These are phyloP conservation scores for Scutellaria baicalensis DNA, from an alignment of 257 asterid genomes.

Conservation along the genomic window DNA sequence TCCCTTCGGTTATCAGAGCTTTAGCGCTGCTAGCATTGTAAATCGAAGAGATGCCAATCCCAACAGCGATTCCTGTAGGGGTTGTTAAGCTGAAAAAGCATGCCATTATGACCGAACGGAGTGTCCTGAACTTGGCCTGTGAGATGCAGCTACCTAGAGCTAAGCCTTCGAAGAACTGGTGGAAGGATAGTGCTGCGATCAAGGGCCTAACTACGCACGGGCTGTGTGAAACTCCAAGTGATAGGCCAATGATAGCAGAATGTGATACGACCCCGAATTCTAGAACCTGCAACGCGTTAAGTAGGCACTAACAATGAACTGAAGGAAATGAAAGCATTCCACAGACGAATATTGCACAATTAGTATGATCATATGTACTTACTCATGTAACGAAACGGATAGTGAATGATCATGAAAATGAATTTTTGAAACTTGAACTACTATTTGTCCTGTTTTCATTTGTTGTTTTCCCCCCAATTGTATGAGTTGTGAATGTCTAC, in stretches of 20 bases:
- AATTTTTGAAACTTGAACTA: no score
- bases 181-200: constrained; percentile 73
- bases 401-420: no score
- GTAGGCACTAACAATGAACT: background rate
- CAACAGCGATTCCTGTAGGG: constrained; percentile 59
- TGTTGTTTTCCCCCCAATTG: no score
- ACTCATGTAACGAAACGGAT: background rate
- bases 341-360: background rate
- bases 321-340: background rate
- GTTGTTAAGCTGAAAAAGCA: constrained; percentile 67
- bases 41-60: constrained; percentile 48
- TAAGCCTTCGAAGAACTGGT: constrained; percentile 81
- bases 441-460: no score
- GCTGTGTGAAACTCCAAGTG: constrained; percentile 77
- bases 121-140: constrained; percentile 48
- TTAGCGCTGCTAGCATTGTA: constrained; percentile 64
- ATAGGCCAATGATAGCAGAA: constrained; percentile 71
- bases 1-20: constrained; percentile 61
- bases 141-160: constrained; percentile 89
- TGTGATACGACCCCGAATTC: constrained; percentile 89
- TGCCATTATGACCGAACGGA: constrained; percentile 62
- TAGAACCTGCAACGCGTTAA: constrained; percentile 39
- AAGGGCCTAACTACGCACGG: constrained; percentile 73
- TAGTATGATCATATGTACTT: background rate
- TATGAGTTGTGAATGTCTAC: no score